phyloP scores from a whole-genome alignment of 768 basidiomycete genomes.

The Tylopilus sp. region DNA sequence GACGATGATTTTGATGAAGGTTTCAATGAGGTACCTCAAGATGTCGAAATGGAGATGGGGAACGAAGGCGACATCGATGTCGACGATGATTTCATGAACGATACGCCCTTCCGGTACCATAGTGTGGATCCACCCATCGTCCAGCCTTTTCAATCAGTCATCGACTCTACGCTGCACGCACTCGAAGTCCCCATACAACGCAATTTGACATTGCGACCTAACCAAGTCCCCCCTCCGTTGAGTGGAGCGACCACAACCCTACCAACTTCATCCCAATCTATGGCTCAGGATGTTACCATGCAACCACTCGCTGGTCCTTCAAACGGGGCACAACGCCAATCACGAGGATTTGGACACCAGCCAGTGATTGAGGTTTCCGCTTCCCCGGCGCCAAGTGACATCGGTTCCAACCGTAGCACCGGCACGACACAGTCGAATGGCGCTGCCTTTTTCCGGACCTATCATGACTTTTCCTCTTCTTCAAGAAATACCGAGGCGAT shows the following conservation, averaged over 20 bases:
- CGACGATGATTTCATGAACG: slow-evolving; percentile 43
- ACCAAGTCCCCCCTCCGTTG: slow-evolving; percentile 12
- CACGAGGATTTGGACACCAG: slow-evolving; percentile 43
- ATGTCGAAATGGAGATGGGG: slow-evolving; percentile 34
- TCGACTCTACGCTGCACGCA: slow-evolving; percentile 10
- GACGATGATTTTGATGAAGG: slow-evolving; percentile 44
- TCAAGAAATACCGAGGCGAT: slow-evolving; percentile 50
- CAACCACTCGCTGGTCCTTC: slow-evolving; percentile 35
- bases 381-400: slow-evolving; percentile 61
- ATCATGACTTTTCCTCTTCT: slow-evolving; percentile 43
- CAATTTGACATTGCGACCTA: slow-evolving; percentile 24
- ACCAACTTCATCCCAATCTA: slow-evolving; percentile 3
- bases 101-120: slow-evolving; percentile 29
- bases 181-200: slow-evolving; percentile 31
- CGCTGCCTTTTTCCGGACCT: slow-evolving; percentile 59
- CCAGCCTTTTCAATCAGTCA: slow-evolving; percentile 11
- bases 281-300: slow-evolving; percentile 27
- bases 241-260: slow-evolving; percentile 1
- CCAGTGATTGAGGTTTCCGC: slow-evolving; percentile 61
- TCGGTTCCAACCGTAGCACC: slow-evolving; percentile 52
- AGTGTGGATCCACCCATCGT: slow-evolving; percentile 7
- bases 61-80: slow-evolving; percentile 41
- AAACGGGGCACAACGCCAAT: slow-evolving; percentile 37
- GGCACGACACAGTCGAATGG: slow-evolving; percentile 53
- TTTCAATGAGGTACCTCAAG: slow-evolving; percentile 28